Evolutionary conservation across 345 rosid genomes (phyloP).

Genomic region (Bretschneidera sinensis): DNA sequence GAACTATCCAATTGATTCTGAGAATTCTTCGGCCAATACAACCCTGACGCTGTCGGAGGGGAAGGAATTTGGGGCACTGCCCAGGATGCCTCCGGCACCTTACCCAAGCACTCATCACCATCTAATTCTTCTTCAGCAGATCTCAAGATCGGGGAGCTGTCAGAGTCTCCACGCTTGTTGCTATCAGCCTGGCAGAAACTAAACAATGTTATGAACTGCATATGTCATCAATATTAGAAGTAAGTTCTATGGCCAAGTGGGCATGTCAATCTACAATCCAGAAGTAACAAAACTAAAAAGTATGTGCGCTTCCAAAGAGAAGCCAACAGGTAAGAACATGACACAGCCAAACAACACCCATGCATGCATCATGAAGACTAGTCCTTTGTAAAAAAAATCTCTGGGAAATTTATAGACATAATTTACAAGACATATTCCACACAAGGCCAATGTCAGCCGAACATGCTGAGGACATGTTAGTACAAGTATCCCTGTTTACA

Average conservation of each 20-base stretch:
- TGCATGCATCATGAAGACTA: neutral
- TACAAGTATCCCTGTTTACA: no score
- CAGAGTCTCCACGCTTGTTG: constrained; percentile 69
- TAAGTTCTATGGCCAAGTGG: no score
- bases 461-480: no score
- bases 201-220: no score
- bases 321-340: no score
- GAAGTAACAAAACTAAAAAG: neutral
- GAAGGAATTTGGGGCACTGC: constrained; percentile 85
- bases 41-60: constrained; percentile 92
- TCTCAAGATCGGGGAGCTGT: constrained; percentile 58
- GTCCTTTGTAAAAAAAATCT: neutral
- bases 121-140: constrained; percentile 51
- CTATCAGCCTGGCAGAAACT: constrained; percentile 70
- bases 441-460: no score
- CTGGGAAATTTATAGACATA: neutral
- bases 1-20: constrained; percentile 28
- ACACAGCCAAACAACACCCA: neutral
- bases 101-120: constrained; percentile 53
- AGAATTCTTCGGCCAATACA: constrained; percentile 65
- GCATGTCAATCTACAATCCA: no score
- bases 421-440: no score
- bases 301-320: no score
- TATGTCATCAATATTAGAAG: no score
- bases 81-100: constrained; percentile 61